Base-by-base conservation (phyloP, 108 stramenopile genomes). In the Pinguiococcus pyrenoidosus region DNA sequence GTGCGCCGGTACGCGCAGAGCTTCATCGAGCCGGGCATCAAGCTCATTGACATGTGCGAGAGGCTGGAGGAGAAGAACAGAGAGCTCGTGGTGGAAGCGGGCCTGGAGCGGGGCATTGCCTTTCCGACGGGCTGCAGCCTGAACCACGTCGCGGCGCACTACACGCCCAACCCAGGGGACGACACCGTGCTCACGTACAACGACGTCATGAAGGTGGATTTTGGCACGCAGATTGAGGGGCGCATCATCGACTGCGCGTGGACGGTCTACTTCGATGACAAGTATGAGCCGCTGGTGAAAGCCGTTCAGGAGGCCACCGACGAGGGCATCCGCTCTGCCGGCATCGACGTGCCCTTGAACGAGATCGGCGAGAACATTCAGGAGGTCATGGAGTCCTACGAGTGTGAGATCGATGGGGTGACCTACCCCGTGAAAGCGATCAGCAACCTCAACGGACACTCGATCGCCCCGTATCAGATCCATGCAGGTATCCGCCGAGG, bases 241-340 rank as follows among this genome's bases (percentile, higher is more conserved):
- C 79, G 92, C 24, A 99, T 99, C 64, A 92, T 99, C 52, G 96
- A 99, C 59, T 85, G 85, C 64, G 96, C 96, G 0, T 99, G 87
- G 85, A 96, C 96, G 4, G 93, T 94, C 22, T 49, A 68, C 14
- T 99, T 99, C 62, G 87, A 99, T 71, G 84, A 81, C 0, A 49
- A 58, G 56, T 99, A 83, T 62, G 96, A 99, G 54, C 59, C 58
- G 0, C 74, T 99, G 22, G 49, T 99, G 47, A 81, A 86, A 59
- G 87, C 93, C 1, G 93, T 87, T 18, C 71, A 79, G 54, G 86
- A 86, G 51, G 93, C 93, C 26, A 99, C 96, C 2, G 64, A 99
- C 50, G 75, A 81, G 14, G 96, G 96, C 16, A 83, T 99, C 48
- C 59, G 61, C 21, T 45, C 69, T n/a, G 83, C 92, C 8, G 96